phyloP scores from a whole-genome alignment of 169 alveolate genomes.

The Plasmodium yoelii region DNA sequence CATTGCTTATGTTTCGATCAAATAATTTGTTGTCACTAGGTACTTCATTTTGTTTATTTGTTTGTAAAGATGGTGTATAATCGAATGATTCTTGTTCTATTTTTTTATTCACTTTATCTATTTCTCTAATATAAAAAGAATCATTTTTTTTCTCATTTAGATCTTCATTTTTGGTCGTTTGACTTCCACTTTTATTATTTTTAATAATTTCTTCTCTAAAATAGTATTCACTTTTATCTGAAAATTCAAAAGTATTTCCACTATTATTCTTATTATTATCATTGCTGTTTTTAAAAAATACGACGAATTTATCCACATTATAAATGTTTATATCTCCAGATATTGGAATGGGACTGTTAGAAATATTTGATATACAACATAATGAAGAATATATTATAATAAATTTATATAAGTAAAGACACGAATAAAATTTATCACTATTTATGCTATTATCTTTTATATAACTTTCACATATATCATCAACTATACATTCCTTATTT shows the following conservation, averaged over 20 bases:
- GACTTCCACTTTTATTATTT: neutral
- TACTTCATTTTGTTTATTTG: no score
- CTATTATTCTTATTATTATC: neutral
- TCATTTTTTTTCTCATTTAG: neutral
- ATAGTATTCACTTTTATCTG: constrained; percentile 30
- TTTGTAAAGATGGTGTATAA: no score
- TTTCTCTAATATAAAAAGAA: constrained; percentile 15
- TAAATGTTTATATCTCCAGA: neutral
- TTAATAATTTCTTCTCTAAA: constrained; percentile 36
- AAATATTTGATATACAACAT: constrained; percentile 13
- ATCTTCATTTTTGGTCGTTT: neutral
- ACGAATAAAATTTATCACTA: constrained; percentile 37
- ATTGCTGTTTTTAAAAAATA: constrained; percentile 17
- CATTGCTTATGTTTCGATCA: constrained; percentile 3
- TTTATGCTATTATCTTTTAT: constrained; percentile 22
- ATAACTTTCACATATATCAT: constrained; percentile 51
- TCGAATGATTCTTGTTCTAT: constrained; percentile 1
- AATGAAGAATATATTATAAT: constrained; percentile 40
- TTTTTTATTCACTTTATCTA: constrained; percentile 21
- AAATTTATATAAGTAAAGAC: constrained; percentile 36
- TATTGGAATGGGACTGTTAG: constrained; percentile 26
- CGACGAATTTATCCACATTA: constrained; percentile 3
- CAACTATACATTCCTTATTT: constrained; percentile 2
- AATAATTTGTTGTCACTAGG: no score
- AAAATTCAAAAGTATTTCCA: neutral